Evolutionary conservation across 352 stramenopile species (phyloP), one percentile per base, ranked within the genome.

Genomic region (Globisporangium spiculum): DNA sequence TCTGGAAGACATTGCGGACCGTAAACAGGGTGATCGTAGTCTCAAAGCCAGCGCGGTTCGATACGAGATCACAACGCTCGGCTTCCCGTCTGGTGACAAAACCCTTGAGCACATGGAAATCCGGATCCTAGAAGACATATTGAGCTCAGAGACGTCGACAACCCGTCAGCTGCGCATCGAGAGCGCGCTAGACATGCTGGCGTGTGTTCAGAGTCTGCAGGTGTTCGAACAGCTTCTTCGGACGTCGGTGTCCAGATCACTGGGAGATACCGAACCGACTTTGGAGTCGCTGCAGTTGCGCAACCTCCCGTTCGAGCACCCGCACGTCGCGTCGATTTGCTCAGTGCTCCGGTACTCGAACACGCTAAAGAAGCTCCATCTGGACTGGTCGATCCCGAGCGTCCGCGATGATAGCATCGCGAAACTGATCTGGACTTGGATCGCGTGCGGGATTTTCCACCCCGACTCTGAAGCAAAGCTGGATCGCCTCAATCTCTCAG

Each of bases 391-490:
- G 18, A 14, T 44, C 10, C 8, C 36, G 7, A 0, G 36, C 9
- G 4, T 14, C 36, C 10, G 10, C 36, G 10, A 44, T 1, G 36
- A 14, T 3, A 44, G 9, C 36, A 36, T 36, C 32, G 52, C 63
- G 30, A 56, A 52, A 2, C 22, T 78, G 50, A 22, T 76, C 7
- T 82, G 75, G 73, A 68, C 65, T 5, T 87, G 79, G 76, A 77
- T 87, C 56, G 77, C 73, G 34, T 65, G 77, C 44, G 76, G 69
- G 26, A 68, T 80, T 0, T 83, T 87, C 65, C 79, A 84, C 46
- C 68, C 64, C 0, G 76, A 84, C 60, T 79, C 76, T 3, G 44
- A 62, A 4, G 74, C 62, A 3, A 63, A 60, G 20, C 65, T 86
- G 10, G 46, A 68, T 16, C 67, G 76, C 30, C 63, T 79, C 27